phyloP scores from a whole-genome alignment of 2,329 filamentous ascomycete genomes.

The Claviceps cyperi region DNA sequence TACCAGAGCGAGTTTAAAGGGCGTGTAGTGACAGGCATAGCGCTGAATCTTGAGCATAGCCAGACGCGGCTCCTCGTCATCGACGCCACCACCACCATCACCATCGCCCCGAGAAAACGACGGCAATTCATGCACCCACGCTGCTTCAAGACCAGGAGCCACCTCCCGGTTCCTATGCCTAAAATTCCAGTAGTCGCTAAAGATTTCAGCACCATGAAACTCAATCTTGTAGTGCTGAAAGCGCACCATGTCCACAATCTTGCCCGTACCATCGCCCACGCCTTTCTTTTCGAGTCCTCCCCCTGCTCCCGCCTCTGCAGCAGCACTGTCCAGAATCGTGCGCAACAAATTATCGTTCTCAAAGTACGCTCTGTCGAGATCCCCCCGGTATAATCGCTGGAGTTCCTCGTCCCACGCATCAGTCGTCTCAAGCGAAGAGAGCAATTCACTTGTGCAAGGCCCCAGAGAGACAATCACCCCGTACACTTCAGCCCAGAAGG shows the following conservation, averaged over 20 bases:
- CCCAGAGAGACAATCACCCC: constrained; percentile 6
- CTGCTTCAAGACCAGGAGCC: constrained; percentile 2
- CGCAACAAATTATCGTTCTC: constrained; percentile 7
- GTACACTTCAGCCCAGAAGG: constrained; percentile 3
- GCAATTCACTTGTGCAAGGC: constrained; percentile 4
- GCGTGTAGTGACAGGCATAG: neutral
- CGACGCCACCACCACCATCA: too few relatives aligned
- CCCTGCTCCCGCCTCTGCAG: too few relatives aligned
- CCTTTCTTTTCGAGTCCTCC: too few relatives aligned
- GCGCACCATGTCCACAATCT: neutral
- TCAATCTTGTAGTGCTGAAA: constrained; percentile 3
- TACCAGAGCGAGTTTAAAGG: constrained; percentile 7
- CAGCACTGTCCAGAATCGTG: constrained; percentile 1
- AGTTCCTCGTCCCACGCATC: constrained; percentile 7
- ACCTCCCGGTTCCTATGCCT: constrained; percentile 1
- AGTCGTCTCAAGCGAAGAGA: constrained; percentile 5
- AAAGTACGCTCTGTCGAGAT: constrained; percentile 5
- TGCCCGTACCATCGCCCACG: neutral
- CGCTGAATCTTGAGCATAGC: constrained; percentile 4
- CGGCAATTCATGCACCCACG: constrained; percentile 1
- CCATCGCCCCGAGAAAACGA: neutral
- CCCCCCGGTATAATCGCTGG: constrained; percentile 5
- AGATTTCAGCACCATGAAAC: constrained; percentile 4
- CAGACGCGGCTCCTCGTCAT: constrained; percentile 5
- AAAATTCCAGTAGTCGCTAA: constrained; percentile 4